These are phyloP conservation scores for Vitis rotundifolia DNA, from an alignment of 164 flowering plant species.

Conservation along the genomic window DNA sequence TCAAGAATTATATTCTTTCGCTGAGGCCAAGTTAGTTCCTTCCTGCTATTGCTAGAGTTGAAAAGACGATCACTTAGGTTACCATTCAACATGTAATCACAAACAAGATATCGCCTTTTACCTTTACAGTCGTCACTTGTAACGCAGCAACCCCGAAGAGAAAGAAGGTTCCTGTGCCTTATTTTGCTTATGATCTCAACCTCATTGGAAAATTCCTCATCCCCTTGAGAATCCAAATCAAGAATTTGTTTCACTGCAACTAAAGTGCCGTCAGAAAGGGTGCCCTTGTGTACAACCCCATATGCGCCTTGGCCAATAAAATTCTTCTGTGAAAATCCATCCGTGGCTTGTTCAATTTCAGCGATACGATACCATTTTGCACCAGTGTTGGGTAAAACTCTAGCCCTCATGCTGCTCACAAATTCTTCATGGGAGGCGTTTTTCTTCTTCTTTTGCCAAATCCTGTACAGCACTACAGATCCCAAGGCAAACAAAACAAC, in stretches of 20 bases:
- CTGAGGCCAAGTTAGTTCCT: conserved; percentile 32
- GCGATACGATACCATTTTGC: conserved; percentile 33
- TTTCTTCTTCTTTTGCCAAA: conserved; percentile 9
- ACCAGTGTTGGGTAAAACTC: conserved; percentile 28
- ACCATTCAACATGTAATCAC: conserved; percentile 44
- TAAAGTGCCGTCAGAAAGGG: conserved; percentile 30
- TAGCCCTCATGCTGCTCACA: conserved; percentile 16
- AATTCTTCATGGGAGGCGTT: conserved; percentile 20
- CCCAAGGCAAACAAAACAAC: conserved; percentile 22
- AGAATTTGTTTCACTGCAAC: conserved; percentile 40
- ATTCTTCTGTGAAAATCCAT: conserved; percentile 36
- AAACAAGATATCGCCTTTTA: conserved; percentile 31
- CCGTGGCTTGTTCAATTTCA: conserved; percentile 40
- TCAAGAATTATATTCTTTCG: conserved; percentile 41
- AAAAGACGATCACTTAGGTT: conserved; percentile 29
- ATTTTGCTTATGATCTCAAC: conserved; percentile 47
- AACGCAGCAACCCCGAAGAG: conserved; percentile 45
- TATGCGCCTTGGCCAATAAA: conserved; percentile 36
- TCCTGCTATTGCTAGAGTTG: background rate
- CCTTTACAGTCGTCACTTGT: conserved; percentile 26
- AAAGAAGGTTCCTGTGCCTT: conserved; percentile 38
- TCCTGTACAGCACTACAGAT: conserved; percentile 16
- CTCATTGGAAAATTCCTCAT: conserved; percentile 40
- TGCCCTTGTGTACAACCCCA: conserved; percentile 40
- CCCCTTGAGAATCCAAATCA: conserved; percentile 30